Percentiles rank a stretch among this genome's conserved stretches.
phyloP scores from a whole-genome alignment of 345 rosid species.

The Viola odorata region DNA sequence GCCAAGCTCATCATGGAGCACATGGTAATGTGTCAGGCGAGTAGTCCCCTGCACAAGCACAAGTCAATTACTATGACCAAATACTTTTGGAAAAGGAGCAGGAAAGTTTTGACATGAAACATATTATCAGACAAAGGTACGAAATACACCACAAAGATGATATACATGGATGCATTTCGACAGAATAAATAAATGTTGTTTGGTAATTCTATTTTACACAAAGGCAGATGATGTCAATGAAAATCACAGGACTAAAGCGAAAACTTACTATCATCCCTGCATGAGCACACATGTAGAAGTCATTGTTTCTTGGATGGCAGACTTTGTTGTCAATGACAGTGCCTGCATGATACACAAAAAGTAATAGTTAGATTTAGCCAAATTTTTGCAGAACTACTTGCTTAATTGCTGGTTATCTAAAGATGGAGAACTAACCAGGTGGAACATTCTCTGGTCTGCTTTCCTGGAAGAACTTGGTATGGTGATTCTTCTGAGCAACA shows the following conservation, averaged over 20 bases:
- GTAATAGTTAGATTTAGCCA: too few species aligned
- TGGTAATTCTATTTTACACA: too few species aligned
- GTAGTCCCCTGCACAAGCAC: constrained; percentile 22
- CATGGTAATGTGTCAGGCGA: constrained; percentile 31
- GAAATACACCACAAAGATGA: too few species aligned
- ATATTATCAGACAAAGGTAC: too few species aligned
- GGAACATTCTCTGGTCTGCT: constrained; percentile 30
- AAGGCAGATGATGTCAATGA: too few species aligned
- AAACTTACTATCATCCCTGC: constrained; percentile 46
- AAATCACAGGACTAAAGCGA: background rate
- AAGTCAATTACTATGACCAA: background rate
- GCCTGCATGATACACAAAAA: constrained; percentile 18
- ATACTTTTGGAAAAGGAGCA: background rate
- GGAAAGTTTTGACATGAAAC: too few species aligned
- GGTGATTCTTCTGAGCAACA: constrained; percentile 34
- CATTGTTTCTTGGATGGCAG: constrained; percentile 37
- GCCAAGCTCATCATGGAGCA: constrained; percentile 24
- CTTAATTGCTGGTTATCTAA: background rate
- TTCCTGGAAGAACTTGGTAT: constrained; percentile 14
- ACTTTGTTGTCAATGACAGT: constrained; percentile 35
- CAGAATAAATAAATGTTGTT: too few species aligned
- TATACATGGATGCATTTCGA: too few species aligned
- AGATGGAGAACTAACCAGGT: constrained; percentile 21
- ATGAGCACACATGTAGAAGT: constrained; percentile 39
- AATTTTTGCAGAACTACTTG: background rate